phyloP scores from a whole-genome alignment of 495 filamentous ascomycete species.

The Aspergillus homomorphus region DNA sequence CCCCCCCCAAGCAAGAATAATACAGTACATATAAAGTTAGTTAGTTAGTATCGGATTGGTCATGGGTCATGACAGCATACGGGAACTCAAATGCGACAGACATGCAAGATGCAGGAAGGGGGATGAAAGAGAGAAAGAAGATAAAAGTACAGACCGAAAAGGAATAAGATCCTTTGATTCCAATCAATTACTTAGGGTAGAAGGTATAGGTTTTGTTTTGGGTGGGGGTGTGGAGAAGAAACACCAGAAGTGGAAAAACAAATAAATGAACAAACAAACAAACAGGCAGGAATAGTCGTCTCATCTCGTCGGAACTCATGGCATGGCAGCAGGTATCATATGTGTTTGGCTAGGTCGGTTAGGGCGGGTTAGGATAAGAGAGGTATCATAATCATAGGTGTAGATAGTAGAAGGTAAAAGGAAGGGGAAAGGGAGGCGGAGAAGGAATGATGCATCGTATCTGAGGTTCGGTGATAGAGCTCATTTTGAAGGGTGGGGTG shows the following conservation, averaged over 20 bases:
- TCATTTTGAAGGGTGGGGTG: neutral
- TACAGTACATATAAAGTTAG: neutral
- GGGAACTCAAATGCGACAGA: neutral
- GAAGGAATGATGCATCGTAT: neutral
- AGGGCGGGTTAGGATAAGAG: slow-evolving; percentile 5
- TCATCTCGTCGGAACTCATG: neutral
- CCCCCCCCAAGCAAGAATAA: neutral
- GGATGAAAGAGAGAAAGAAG: neutral
- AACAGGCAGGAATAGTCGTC: neutral
- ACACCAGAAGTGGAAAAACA: neutral
- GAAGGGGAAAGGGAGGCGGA: neutral
- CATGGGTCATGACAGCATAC: neutral
- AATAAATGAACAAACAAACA: neutral
- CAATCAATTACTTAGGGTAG: neutral
- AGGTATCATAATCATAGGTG: neutral
- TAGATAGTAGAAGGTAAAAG: neutral
- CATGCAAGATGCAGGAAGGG: neutral
- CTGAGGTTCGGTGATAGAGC: neutral
- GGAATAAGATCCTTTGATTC: neutral
- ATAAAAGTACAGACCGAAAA: neutral
- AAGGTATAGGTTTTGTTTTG: no score
- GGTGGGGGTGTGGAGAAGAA: no score
- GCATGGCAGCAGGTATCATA: neutral
- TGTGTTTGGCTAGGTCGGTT: neutral
- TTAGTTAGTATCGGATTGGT: neutral